Evolutionary conservation across 805 yeast species (phyloP).

Genomic region (Wickerhamomyces ciferrii): DNA sequence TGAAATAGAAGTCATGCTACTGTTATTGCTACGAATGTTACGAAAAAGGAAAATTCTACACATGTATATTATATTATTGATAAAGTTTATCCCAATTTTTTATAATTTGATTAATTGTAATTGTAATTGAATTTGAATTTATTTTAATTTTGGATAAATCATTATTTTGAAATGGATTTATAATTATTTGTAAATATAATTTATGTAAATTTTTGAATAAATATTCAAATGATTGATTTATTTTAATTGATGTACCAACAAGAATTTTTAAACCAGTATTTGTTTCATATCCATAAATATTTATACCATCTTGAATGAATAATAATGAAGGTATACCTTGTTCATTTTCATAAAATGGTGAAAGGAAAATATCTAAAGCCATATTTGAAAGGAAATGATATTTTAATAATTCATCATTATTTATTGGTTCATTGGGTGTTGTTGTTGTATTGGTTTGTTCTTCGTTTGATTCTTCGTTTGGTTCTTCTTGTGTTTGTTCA

Average conservation of each 20-base stretch:
- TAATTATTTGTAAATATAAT: constrained; percentile 47
- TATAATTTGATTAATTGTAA: constrained; percentile 11
- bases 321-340: constrained; percentile 34
- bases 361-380: constrained; percentile 65
- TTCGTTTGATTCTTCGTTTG: neutral
- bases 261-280: constrained; percentile 64
- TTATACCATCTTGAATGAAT: constrained; percentile 61
- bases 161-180: constrained; percentile 54
- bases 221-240: constrained; percentile 17
- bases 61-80: neutral
- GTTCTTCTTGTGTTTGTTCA: neutral
- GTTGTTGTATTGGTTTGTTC: neutral
- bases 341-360: constrained; percentile 38
- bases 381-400: constrained; percentile 72
- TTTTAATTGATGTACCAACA: constrained; percentile 42
- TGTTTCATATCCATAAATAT: constrained; percentile 65
- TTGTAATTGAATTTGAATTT: constrained; percentile 18
- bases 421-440: no score
- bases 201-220: constrained; percentile 41
- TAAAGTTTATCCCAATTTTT: constrained; percentile 3
- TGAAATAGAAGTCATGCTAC: constrained; percentile 35
- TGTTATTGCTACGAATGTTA: neutral
- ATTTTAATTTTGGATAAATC: constrained; percentile 12
- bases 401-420: constrained; percentile 44
- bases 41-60: no score